A percentile compares a stretch with the other conserved stretches of the same genome.
Evolutionary conservation across 164 flowering plant genomes (phyloP).

Genomic region (grape (Vitis vinifera)): ASM3070453v1 NC_081820.1:7801001-7801500

Average conservation of each 20-base stretch:
- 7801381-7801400: too few relatives aligned
- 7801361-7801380: not conserved
- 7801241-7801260: not conserved
- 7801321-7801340: not conserved
- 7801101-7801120: not conserved
- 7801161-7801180: not conserved
- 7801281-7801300: not conserved
- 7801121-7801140: not conserved
- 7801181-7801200: not conserved
- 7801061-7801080: not conserved
- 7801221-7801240: not conserved
- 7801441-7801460: not conserved
- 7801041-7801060: not conserved
- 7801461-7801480: not conserved
- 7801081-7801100: not conserved
- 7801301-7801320: not conserved
- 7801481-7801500: conserved; percentile 29
- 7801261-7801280: not conserved
- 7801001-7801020: not conserved
- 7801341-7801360: not conserved
- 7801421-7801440: too few relatives aligned
- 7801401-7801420: not conserved
- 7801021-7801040: not conserved
- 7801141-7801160: not conserved
- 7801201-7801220: not conserved